These are phyloP conservation scores for Hypoxylon sp. DNA, from an alignment of 2,329 filamentous ascomycete genomes.

Conservation along the genomic window DNA sequence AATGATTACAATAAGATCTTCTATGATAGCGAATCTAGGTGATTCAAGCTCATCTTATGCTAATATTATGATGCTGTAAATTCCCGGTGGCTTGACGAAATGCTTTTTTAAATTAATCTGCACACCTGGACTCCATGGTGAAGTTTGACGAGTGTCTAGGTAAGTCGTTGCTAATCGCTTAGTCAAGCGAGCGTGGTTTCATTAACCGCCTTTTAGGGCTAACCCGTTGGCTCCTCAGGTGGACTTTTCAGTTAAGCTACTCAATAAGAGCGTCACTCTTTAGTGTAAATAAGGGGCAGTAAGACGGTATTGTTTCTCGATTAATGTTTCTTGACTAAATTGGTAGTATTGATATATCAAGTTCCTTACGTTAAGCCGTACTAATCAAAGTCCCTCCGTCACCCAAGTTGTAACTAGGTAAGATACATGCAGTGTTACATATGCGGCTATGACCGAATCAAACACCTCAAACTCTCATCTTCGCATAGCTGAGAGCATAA, in stretches of 20 bases:
- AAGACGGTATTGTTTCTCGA: not conserved
- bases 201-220: not conserved
- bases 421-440: not conserved
- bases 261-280: not conserved
- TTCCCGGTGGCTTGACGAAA: conserved; percentile 12
- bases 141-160: not conserved
- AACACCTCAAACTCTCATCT: not conserved
- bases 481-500: conserved; percentile 2
- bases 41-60: not conserved
- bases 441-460: conserved; percentile 2
- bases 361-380: not conserved
- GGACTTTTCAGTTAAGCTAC: not conserved
- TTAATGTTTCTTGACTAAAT: not conserved
- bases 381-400: conserved; percentile 1
- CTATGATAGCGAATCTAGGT: not conserved
- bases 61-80: conserved; percentile 14
- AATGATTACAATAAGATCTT: not conserved
- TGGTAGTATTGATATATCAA: not conserved
- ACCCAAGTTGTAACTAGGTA: not conserved
- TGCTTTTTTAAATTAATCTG: not conserved
- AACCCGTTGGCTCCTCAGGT: not conserved
- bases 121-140: not conserved
- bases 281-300: not conserved
- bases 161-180: not conserved
- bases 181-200: not conserved